Conservation (phyloP, 257 asterid species). For the Thymus mandschuricus region DNA sequence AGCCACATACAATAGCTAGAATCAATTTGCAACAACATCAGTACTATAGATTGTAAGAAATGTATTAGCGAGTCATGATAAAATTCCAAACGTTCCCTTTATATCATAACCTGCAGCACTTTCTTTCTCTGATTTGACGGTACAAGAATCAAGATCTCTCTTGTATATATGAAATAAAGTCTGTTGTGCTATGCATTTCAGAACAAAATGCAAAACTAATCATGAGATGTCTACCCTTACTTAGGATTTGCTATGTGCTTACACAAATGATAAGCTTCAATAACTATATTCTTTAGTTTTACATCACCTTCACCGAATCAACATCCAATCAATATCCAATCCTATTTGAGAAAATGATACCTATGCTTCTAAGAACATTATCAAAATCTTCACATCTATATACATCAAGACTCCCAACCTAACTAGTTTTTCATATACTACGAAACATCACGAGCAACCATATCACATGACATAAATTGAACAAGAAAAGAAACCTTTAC, state of each 20-base stretch:
- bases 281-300: neutral
- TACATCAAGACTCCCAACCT: slow-evolving; percentile 12
- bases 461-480: neutral
- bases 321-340: no score
- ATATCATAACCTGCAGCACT: no score
- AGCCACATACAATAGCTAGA: no score
- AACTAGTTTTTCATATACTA: neutral
- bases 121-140: no score
- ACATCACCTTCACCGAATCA: neutral
- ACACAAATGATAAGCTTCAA: neutral
- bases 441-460: neutral
- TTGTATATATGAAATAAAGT: no score
- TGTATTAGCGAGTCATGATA: no score
- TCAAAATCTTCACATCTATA: neutral
- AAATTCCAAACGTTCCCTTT: no score
- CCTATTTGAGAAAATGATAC: neutral
- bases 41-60: no score
- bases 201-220: neutral
- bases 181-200: no score
- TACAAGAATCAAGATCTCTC: no score
- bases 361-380: neutral
- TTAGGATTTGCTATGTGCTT: neutral
- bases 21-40: no score
- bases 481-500: neutral
- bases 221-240: neutral